Evolutionary conservation across 2,329 filamentous ascomycete species (phyloP).

Genomic region (Aspergillus sp.): DNA sequence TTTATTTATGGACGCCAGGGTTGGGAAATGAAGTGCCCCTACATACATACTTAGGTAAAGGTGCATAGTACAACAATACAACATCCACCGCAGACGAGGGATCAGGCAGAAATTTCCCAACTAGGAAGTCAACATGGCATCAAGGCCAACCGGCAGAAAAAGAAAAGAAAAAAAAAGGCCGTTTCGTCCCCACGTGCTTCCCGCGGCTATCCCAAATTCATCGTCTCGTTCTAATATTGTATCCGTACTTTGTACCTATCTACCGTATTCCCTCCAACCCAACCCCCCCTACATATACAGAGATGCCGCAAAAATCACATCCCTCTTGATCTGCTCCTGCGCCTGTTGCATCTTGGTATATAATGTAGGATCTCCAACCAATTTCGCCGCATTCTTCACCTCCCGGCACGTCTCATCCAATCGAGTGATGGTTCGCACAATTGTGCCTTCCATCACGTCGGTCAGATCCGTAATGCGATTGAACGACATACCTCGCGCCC

Average conservation of each 20-base stretch:
- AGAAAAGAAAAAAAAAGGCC: neutral
- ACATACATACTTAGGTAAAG: no score
- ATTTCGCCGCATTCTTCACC: conserved; percentile 93
- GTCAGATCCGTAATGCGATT: conserved; percentile 96
- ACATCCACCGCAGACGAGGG: neutral
- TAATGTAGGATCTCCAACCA: conserved; percentile 89
- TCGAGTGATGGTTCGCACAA: conserved; percentile 89
- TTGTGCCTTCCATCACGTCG: conserved; percentile 94
- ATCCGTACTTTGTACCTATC: no score
- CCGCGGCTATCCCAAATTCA: neutral
- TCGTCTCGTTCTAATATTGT: no score
- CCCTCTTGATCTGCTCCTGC: conserved; percentile 96
- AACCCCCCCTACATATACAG: conserved; percentile 69
- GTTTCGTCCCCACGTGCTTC: conserved; percentile 2
- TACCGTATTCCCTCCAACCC: neutral
- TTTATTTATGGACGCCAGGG: neutral
- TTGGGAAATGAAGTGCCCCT: no score
- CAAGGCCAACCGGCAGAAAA: neutral
- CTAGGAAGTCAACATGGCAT: neutral
- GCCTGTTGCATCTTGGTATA: conserved; percentile 97
- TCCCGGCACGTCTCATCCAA: conserved; percentile 95
- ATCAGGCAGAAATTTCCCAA: neutral
- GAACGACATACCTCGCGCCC: conserved; percentile 97
- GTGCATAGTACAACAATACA: neutral
- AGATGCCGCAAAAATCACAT: conserved; percentile 86